A percentile compares a stretch with the other conserved stretches of the same genome.
phyloP scores from a whole-genome alignment of 192 early-diverging fungal species.

The Backusella liffmaniae region DNA sequence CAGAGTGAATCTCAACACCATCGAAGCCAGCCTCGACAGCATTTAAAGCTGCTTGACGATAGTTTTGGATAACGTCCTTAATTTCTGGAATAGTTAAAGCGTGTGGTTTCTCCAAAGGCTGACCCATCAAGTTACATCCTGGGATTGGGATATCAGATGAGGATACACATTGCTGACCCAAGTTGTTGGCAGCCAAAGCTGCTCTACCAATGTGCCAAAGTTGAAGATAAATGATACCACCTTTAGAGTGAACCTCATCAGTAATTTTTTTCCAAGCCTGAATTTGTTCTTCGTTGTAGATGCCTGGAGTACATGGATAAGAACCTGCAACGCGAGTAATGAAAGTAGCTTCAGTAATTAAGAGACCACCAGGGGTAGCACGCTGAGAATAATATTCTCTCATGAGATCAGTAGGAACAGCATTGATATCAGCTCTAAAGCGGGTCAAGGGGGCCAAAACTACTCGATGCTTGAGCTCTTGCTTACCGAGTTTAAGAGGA shows the following conservation, averaged over 20 bases:
- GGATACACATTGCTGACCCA: slow-evolving; percentile 14
- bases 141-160: slow-evolving; percentile 24
- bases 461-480: slow-evolving; percentile 13
- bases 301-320: slow-evolving; percentile 31
- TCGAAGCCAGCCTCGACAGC: slow-evolving; percentile 84
- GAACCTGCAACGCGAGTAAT: neutral
- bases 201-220: slow-evolving; percentile 43
- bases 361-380: slow-evolving; percentile 12
- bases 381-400: slow-evolving; percentile 25
- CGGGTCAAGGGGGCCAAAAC: slow-evolving; percentile 24
- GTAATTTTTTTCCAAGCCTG: slow-evolving; percentile 51
- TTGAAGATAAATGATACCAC: slow-evolving; percentile 57
- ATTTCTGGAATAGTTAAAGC: slow-evolving; percentile 14
- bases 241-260: slow-evolving; percentile 53
- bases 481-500: slow-evolving; percentile 21
- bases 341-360: slow-evolving; percentile 14
- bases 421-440: slow-evolving; percentile 10
- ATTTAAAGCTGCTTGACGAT: slow-evolving; percentile 54
- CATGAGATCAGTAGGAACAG: slow-evolving; percentile 10
- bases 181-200: neutral
- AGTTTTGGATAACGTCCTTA: slow-evolving; percentile 4
- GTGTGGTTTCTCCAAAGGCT: slow-evolving; percentile 17
- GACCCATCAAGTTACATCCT: slow-evolving; percentile 1
- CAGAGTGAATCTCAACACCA: slow-evolving; percentile 83
- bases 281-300: slow-evolving; percentile 42